These are phyloP conservation scores for Capsella bursapastoris DNA, from an alignment of 345 rosid species.

Conservation along the genomic window DNA sequence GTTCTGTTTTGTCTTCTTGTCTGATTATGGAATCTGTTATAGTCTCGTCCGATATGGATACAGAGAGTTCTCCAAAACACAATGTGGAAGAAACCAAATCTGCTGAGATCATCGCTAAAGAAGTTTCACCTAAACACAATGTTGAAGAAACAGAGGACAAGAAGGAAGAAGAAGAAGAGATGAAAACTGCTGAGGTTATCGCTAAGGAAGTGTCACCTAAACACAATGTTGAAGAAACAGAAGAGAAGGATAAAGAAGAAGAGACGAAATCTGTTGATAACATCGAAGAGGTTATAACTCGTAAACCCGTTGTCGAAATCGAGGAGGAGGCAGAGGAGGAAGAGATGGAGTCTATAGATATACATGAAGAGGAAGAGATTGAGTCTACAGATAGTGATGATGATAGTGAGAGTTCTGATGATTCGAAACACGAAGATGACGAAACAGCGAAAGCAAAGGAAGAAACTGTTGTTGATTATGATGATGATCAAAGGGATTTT, in stretches of 20 bases:
- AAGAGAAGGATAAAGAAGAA: constrained; percentile 3
- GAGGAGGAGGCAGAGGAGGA: constrained; percentile 25
- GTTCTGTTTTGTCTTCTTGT: background rate
- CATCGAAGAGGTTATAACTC: background rate
- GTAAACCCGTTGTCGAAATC: background rate
- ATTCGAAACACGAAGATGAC: constrained; percentile 27
- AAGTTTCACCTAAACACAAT: constrained; percentile 35
- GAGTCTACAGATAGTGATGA: constrained; percentile 25
- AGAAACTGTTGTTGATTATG: constrained; percentile 29
- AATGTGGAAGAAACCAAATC: constrained; percentile 31
- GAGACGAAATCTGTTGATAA: background rate
- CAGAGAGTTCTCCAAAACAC: constrained; percentile 33
- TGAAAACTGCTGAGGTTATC: constrained; percentile 14
- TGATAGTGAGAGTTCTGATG: constrained; percentile 28
- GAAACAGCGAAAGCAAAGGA: constrained; percentile 38
- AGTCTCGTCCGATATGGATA: constrained; percentile 30
- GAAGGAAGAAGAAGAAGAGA: constrained; percentile 20
- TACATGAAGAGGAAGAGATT: constrained; percentile 19
- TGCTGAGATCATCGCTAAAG: constrained; percentile 32
- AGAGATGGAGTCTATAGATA: constrained; percentile 42
- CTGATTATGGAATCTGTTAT: constrained; percentile 6
- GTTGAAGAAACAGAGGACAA: constrained; percentile 30
- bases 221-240: background rate
- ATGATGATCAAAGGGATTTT: constrained; percentile 37
- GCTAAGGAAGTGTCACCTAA: background rate